These are phyloP conservation scores for Talaromyces wortmannii DNA, from an alignment of 495 filamentous ascomycete genomes.

Conservation along the genomic window DNA sequence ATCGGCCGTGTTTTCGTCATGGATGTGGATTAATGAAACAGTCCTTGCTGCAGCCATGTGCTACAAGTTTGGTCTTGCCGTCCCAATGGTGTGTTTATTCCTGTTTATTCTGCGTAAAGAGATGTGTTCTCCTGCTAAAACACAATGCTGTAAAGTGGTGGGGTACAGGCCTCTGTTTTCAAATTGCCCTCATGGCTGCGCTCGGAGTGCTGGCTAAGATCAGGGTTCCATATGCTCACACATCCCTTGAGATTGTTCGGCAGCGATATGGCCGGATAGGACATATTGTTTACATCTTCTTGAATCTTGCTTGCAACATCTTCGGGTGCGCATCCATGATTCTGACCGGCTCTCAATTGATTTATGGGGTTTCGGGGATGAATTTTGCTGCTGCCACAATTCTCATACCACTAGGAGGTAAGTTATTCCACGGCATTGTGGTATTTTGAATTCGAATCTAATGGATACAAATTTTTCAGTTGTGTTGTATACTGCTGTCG, in stretches of 20 bases:
- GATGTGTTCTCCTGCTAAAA: background rate
- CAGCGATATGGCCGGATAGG: constrained; percentile 45
- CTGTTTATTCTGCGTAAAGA: background rate
- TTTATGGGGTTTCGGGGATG: constrained; percentile 32
- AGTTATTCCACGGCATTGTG: background rate
- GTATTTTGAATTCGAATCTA: background rate
- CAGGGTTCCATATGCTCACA: constrained; percentile 49
- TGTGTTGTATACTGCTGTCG: constrained; percentile 31
- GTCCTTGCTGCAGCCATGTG: constrained; percentile 32
- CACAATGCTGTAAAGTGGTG: constrained; percentile 17
- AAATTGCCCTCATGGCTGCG: constrained; percentile 33
- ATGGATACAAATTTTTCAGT: background rate
- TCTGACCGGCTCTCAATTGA: constrained; percentile 25
- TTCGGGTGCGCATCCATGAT: constrained; percentile 39
- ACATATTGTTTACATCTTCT: constrained; percentile 42
- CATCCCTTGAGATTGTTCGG: constrained; percentile 46
- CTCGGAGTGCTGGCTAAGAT: constrained; percentile 33
- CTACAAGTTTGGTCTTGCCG: constrained; percentile 30
- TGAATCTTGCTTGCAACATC: constrained; percentile 47
- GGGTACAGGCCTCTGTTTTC: constrained; percentile 33
- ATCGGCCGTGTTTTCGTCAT: constrained; percentile 40
- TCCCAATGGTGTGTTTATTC: constrained; percentile 11
- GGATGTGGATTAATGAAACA: constrained; percentile 46
- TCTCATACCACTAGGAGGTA: constrained; percentile 37
- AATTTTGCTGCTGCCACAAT: constrained; percentile 34